A percentile compares a stretch with the other conserved stretches of the same genome.
Evolutionary conservation across 2,329 filamentous ascomycete species (phyloP).

Genomic region (Pleoardoris graminearum): DNA sequence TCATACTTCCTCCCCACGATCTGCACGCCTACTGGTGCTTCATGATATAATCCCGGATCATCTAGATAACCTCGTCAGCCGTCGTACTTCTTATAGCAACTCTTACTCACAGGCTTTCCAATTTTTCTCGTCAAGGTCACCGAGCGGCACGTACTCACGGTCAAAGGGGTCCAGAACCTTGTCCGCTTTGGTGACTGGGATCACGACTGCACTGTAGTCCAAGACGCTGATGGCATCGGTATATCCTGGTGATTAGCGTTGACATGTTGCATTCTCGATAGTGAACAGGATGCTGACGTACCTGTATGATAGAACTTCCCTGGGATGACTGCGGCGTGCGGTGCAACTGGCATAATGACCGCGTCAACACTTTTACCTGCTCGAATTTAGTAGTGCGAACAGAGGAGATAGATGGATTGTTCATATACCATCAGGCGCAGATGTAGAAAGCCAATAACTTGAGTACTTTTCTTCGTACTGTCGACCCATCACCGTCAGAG

Average conservation of each 20-base stretch:
- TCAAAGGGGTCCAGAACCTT: conserved; percentile 31
- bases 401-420: too few relatives aligned
- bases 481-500: conserved; percentile 35
- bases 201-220: conserved; percentile 38
- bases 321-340: conserved; percentile 39
- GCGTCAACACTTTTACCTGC: conserved; percentile 43
- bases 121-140: conserved; percentile 30
- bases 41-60: too few relatives aligned
- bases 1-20: too few relatives aligned
- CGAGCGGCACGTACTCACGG: conserved; percentile 27
- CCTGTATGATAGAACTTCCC: conserved; percentile 33
- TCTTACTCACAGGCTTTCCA: conserved; percentile 34
- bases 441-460: conserved; percentile 45
- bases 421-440: too few relatives aligned
- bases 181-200: conserved; percentile 41
- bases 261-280: not conserved
- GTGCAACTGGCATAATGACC: conserved; percentile 43
- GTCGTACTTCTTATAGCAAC: too few relatives aligned
- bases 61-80: too few relatives aligned
- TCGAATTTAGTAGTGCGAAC: too few relatives aligned
- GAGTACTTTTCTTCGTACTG: conserved; percentile 37
- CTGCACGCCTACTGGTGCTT: too few relatives aligned
- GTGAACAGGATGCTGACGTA: not conserved
- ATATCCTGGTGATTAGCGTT: conserved; percentile 22
- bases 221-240: conserved; percentile 33